phyloP scores from a whole-genome alignment of 2,329 filamentous ascomycete species.

The Epichloe uncinata region DNA sequence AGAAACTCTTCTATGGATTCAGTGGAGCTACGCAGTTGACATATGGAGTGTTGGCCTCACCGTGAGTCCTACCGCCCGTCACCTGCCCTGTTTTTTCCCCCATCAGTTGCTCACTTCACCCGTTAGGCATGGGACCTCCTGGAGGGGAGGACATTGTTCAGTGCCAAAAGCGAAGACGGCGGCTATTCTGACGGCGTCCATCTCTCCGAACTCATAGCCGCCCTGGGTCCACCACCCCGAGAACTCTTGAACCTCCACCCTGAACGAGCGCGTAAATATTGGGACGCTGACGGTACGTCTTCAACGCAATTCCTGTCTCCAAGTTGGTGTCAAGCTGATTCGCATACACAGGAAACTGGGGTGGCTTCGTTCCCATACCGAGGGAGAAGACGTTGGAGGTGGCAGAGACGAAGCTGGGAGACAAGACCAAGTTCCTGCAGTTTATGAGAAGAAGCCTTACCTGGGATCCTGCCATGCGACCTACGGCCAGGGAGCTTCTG shows the following conservation, averaged over 20 bases:
- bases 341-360: background rate
- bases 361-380: background rate
- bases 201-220: background rate
- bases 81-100: background rate
- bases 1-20: background rate
- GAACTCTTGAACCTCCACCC: background rate
- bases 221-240: background rate
- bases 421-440: background rate
- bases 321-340: background rate
- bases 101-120: too few relatives aligned
- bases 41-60: background rate
- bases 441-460: background rate
- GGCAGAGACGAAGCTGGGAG: background rate
- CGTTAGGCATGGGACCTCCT: background rate
- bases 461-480: background rate
- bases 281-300: background rate
- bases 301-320: background rate
- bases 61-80: background rate
- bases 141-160: background rate
- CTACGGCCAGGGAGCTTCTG: background rate
- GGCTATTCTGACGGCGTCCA: background rate
- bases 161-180: background rate
- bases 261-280: background rate
- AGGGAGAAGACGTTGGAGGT: background rate
- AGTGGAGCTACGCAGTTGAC: background rate